Percentiles rank a stretch among this genome's conserved stretches.
Conservation (phyloP, 2,329 filamentous ascomycete genomes). For the Aspergillus terreus region DNA sequence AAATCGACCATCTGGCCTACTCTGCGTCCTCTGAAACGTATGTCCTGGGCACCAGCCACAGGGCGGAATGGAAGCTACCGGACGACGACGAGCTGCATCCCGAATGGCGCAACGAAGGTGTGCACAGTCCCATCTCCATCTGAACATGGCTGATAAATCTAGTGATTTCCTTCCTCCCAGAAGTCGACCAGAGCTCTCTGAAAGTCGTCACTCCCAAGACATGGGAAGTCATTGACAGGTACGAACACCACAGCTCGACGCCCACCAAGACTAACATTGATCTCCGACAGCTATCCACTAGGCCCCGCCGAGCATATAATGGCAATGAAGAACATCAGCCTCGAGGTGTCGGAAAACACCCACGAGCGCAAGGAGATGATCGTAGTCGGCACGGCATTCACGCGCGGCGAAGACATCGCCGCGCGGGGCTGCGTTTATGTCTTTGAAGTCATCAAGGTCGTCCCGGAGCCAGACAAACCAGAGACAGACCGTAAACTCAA, state of each 20-base stretch:
- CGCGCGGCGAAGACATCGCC: constrained; percentile 86
- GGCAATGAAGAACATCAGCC: constrained; percentile 74
- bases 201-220: constrained; percentile 75
- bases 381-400: constrained; percentile 77
- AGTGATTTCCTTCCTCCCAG: constrained; percentile 60
- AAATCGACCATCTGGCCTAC: constrained; percentile 71
- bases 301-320: constrained; percentile 74
- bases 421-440: constrained; percentile 82
- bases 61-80: constrained; percentile 73
- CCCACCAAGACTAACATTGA: constrained; percentile 3
- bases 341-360: constrained; percentile 88
- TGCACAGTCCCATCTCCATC: constrained; percentile 15
- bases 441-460: constrained; percentile 86
- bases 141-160: constrained; percentile 12
- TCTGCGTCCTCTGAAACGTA: constrained; percentile 73
- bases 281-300: constrained; percentile 53
- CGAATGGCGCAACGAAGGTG: constrained; percentile 72
- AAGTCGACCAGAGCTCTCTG: constrained; percentile 66
- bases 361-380: constrained; percentile 81
- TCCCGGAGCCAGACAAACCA: constrained; percentile 78
- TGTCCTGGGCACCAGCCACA: constrained; percentile 66
- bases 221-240: constrained; percentile 73
- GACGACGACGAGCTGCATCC: constrained; percentile 80
- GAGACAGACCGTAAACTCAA: constrained; percentile 86
- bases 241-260: constrained; percentile 8